Base-by-base conservation (phyloP, 352 stramenopile species). In the Halophytophthora polymorphica region DNA sequence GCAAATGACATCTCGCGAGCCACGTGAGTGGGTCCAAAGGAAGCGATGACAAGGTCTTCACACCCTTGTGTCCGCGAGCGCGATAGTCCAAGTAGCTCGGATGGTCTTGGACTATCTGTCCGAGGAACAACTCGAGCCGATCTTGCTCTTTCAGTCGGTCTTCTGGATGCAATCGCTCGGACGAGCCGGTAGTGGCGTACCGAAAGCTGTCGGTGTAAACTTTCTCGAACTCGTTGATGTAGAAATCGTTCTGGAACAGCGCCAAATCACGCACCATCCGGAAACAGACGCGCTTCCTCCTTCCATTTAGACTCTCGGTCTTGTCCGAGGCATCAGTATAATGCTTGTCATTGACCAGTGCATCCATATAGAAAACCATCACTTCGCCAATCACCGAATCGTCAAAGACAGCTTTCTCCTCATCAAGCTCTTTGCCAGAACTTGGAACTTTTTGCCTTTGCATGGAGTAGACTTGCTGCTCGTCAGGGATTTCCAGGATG, bases 161-260 rank as follows among this genome's bases (percentile, higher is more conserved):
- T 31, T 13, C 22, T 8, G 49, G 42, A 33, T 35, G 19, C 15
- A 19, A 22, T 39, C 21, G 22, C 2, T n/a, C 22, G 36, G 40
- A 8, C 2, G 53, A 38, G 2, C 50, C 41, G 23, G 28, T 56
- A 14, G 33, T 56, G 6, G 41, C 37, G 2, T 55, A 50, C 14
- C 44, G 38, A 22, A 48, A 48, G 13, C 35, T 48, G 6, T 33
- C 13, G 1, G 70, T 21, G 45, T 76, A 70, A 15, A 71, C 44
- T 39, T 60, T 51, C 21, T 73, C 60, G 28, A 87, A 51, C 19
- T 78, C 71, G 2, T 48, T 51, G 15, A 85, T 52, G 49, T 78
- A 89, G 41, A 74, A 78, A 14, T 71, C 69, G 38, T 84, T 86
- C 43, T 69, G 58, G 41, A 89, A 71, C 19, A 89, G 35, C 13